Evolutionary conservation across 2,329 filamentous ascomycete species (phyloP), one percentile per base, ranked within the genome.

Genomic region (Paracorniculantispora psalliotae): DNA sequence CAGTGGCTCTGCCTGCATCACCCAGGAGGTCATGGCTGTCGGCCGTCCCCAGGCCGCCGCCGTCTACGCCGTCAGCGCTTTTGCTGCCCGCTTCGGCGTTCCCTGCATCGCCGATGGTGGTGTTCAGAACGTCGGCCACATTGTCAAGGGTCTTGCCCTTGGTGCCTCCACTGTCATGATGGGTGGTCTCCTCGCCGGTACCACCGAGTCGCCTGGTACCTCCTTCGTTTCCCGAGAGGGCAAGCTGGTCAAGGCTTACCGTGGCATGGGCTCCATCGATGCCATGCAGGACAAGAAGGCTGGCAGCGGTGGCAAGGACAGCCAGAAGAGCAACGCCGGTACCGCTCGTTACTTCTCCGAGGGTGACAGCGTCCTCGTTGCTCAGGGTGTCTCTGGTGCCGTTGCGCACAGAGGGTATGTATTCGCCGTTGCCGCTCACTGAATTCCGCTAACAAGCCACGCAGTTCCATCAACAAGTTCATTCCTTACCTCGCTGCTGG

Each of bases 201-300:
- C 94, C 63, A 97, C 93, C 44, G 94, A 99, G 79, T 97, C 93
- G 39, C 94, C 94, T 37, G 96, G 94, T 64, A 92, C 93, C 65
- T 97, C 96, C 66, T 97, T 96, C 71, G 91, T 99, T 67, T 96
- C 91, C 70, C 89, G 90, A 62, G 93, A 97, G 77, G 94, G 94
- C 65, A 96, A 97, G 83, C 87, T 99, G 57, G 93, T 99, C 76
- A 99, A 99, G 84, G 92, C 94, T 43, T 99, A 99, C 83, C 90
- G 94, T 76, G 94, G 94, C 61, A 99, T 99, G 94, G 94, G 94
- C 66, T 92, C 88, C 76, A 99, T 99, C 72, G 94, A 97, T 69
- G 94, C 94, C 66, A 99, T 99, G 94, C 92, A 97, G 79, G 93
- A 97, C 79, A 96, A 94, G 85, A 96, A 96, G 82, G 92, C 92